Conservation (phyloP, 208 protist genomes). For the Entamoeba dispar region DNA sequence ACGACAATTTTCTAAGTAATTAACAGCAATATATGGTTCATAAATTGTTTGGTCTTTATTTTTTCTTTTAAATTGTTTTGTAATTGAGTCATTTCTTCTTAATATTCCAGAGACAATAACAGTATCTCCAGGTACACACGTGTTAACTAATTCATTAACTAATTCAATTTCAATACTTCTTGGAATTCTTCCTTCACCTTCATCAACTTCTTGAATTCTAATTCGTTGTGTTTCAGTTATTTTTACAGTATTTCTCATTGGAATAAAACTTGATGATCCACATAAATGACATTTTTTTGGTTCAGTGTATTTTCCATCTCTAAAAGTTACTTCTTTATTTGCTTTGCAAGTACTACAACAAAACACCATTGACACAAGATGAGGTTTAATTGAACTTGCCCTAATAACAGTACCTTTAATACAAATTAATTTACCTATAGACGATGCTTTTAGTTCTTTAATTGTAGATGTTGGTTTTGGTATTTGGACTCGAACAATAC, state of each 20-base stretch:
- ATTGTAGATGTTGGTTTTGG: neutral
- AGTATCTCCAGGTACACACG: neutral
- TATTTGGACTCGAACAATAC: neutral
- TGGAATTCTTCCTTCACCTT: neutral
- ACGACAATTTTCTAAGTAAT: neutral
- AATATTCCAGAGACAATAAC: neutral
- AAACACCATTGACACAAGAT: neutral
- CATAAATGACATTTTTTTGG: neutral
- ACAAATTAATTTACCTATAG: neutral
- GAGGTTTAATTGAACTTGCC: neutral
- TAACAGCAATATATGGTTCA: neutral
- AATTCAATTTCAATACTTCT: neutral
- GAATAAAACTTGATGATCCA: neutral
- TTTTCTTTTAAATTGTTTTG: neutral
- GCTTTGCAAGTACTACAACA: neutral
- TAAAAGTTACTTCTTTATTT: neutral
- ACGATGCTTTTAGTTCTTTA: neutral
- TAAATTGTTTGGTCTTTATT: neutral
- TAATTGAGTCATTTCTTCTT: neutral
- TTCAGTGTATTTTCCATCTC: neutral
- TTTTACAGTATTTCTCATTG: neutral
- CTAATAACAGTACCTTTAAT: neutral
- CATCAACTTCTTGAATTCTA: neutral
- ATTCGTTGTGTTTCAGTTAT: neutral
- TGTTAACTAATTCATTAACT: neutral